Percentiles rank a stretch among this genome's conserved stretches.
phyloP scores from a whole-genome alignment of 2,329 filamentous ascomycete genomes.

The Conoideocrella luteorostrata region DNA sequence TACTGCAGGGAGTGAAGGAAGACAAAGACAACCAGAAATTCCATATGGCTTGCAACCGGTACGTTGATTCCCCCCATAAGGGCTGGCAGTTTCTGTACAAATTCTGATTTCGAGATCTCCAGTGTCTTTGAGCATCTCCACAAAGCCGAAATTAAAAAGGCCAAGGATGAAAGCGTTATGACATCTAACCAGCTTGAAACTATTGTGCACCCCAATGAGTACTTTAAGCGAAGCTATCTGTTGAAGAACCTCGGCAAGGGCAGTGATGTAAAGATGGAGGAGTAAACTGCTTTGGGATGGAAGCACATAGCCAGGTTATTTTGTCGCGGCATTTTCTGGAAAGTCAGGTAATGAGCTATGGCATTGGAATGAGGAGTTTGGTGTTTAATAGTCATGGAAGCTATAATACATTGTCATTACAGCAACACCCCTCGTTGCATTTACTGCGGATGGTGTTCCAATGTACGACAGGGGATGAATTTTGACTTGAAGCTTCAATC shows the following conservation, averaged over 20 bases:
- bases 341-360: no score
- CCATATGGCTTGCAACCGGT: conserved; percentile 93
- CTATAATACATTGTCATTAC: no score
- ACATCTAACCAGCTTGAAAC: conserved; percentile 77
- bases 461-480: no score
- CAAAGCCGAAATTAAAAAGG: conserved; percentile 68
- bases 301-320: no score
- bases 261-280: conserved; percentile 52
- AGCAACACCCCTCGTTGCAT: no score
- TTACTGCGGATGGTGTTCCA: no score
- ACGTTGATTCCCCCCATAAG: conserved; percentile 25
- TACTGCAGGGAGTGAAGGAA: conserved; percentile 75
- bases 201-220: conserved; percentile 95
- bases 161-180: conserved; percentile 68
- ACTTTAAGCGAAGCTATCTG: conserved; percentile 91
- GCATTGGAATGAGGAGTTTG: no score
- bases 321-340: no score
- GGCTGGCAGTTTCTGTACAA: conserved; percentile 4
- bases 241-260: conserved; percentile 68
- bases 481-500: no score
- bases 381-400: no score
- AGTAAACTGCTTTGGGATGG: conserved; percentile 31
- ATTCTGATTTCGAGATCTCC: not conserved
- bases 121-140: conserved; percentile 86
- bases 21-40: conserved; percentile 85